phyloP scores from a whole-genome alignment of 768 basidiomycete species.

The Collybia nuda region DNA sequence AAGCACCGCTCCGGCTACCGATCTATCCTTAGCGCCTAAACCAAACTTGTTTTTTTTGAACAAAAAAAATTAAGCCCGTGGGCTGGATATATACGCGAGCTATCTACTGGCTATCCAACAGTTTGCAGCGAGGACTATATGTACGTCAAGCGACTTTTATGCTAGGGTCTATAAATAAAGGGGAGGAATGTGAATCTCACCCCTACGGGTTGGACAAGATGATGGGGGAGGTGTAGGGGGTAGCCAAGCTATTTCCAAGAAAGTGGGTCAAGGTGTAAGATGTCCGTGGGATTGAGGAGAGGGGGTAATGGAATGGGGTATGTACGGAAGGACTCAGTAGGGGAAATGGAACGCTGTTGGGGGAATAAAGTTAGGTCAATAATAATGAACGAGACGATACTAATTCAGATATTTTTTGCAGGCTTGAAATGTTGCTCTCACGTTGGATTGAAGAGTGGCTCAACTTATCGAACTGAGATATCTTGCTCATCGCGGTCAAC shows the following conservation, averaged over 20 bases:
- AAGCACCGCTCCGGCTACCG: slow-evolving; percentile 1
- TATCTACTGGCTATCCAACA: slow-evolving; percentile 1
- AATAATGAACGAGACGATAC: not conserved
- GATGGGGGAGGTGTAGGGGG: no score
- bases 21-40: not conserved
- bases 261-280: not conserved
- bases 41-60: not conserved
- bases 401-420: not conserved
- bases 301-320: not conserved
- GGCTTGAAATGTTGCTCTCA: slow-evolving; percentile 3
- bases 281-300: not conserved
- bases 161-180: not conserved
- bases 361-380: no score
- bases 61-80: not conserved
- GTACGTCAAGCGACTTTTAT: not conserved
- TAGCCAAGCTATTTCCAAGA: no score
- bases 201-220: not conserved
- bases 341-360: not conserved
- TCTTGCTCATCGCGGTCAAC: slow-evolving; percentile 44
- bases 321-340: not conserved
- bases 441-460: slow-evolving; percentile 5
- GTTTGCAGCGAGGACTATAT: slow-evolving; percentile 3
- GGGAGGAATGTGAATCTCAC: not conserved
- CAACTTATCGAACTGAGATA: slow-evolving; percentile 46
- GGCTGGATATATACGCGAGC: not conserved